Evolutionary conservation across 192 early-diverging fungal genomes (phyloP).

Genomic region (Coemansia sp.): DNA sequence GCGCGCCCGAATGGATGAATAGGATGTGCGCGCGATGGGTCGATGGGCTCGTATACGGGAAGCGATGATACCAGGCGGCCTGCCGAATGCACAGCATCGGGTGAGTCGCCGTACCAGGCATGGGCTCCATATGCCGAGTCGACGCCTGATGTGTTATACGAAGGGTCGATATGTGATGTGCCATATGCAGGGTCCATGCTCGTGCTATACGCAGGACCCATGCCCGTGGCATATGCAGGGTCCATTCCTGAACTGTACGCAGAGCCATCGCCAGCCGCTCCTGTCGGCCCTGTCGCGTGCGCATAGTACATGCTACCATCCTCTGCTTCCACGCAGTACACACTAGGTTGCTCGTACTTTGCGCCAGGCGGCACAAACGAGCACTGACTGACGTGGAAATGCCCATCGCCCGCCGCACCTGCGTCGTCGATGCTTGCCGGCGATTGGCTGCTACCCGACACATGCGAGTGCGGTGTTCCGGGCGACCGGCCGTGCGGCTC

Average conservation of each 20-base stretch:
- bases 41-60: conserved; percentile 48
- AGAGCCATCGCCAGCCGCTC: too few relatives aligned
- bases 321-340: conserved; percentile 4
- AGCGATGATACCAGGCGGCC: conserved; percentile 27
- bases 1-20: conserved; percentile 13
- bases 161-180: too few relatives aligned
- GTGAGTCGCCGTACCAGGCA: conserved; percentile 6
- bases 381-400: conserved; percentile 18
- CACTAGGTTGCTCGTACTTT: neutral
- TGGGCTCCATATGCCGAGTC: neutral
- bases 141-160: too few relatives aligned
- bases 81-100: neutral
- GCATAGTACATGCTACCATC: conserved; percentile 5
- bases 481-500: conserved; percentile 12
- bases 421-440: conserved; percentile 3
- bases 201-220: too few relatives aligned
- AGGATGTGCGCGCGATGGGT: conserved; percentile 16
- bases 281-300: too few relatives aligned
- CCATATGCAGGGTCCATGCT: too few relatives aligned
- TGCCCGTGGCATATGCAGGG: too few relatives aligned
- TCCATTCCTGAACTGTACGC: too few relatives aligned
- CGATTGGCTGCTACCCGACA: conserved; percentile 1
- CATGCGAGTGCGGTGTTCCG: conserved; percentile 14
- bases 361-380: neutral
- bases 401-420: neutral